Conservation (phyloP, 768 basidiomycete genomes). For the Suillus lakei region DNA sequence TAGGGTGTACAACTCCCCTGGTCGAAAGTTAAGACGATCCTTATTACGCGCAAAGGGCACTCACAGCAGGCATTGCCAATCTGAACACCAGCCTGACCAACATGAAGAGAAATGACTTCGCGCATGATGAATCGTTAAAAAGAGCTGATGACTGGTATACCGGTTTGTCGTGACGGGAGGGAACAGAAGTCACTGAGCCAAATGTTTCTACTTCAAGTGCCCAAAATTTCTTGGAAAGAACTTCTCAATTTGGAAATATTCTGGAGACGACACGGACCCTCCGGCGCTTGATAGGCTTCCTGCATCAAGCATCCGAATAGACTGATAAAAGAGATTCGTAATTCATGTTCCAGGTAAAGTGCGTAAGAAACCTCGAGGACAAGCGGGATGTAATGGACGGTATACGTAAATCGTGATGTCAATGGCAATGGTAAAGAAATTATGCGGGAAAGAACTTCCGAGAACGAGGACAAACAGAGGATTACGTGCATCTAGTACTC, state of each 20-base stretch:
- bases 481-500: slow-evolving; percentile 44
- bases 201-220: slow-evolving; percentile 1
- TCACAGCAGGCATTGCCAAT: slow-evolving; percentile 96
- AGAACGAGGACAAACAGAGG: slow-evolving; percentile 26
- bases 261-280: slow-evolving; percentile 5
- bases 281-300: slow-evolving; percentile 1
- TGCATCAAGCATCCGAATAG: background rate
- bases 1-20: slow-evolving; percentile 97
- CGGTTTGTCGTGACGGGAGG: slow-evolving; percentile 19
- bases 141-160: slow-evolving; percentile 12
- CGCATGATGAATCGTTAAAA: slow-evolving; percentile 56
- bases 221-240: slow-evolving; percentile 25
- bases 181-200: slow-evolving; percentile 14
- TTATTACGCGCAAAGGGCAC: slow-evolving; percentile 34
- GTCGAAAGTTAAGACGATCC: slow-evolving; percentile 24
- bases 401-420: slow-evolving; percentile 41
- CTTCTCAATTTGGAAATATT: slow-evolving; percentile 33
- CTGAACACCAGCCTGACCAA: slow-evolving; percentile 96
- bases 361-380: slow-evolving; percentile 18
- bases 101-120: slow-evolving; percentile 95
- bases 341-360: slow-evolving; percentile 19
- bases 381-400: slow-evolving; percentile 32
- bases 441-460: slow-evolving; percentile 34
- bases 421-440: slow-evolving; percentile 25
- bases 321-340: slow-evolving; percentile 8